These are phyloP conservation scores for Phytophthora agathidicida DNA, from an alignment of 352 stramenopile genomes.

Conservation along the genomic window DNA sequence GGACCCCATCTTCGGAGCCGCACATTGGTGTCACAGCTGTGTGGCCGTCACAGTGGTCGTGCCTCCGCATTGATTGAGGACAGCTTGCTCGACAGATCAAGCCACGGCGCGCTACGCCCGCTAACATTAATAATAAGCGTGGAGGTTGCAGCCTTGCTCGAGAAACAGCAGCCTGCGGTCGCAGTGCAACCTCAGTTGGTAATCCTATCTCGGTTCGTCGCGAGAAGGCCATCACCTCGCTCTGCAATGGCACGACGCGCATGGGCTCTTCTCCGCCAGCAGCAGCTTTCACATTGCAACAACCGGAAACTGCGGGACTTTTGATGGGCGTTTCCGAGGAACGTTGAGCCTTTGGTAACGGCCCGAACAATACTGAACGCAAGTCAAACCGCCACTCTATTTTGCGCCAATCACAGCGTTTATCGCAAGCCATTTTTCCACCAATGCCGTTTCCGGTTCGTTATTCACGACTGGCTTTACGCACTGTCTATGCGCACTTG, in stretches of 20 bases:
- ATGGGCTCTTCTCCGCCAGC: constrained; percentile 15
- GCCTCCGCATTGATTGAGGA: constrained; percentile 6
- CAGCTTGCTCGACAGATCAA: constrained; percentile 3
- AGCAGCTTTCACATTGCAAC: too few relatives aligned
- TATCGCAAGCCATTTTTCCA: constrained; percentile 11
- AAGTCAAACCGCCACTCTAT: constrained; percentile 2
- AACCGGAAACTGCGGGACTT: not conserved
- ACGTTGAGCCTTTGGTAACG: constrained; percentile 10
- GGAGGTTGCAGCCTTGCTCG: not conserved
- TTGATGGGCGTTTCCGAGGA: not conserved
- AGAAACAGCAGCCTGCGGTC: constrained; percentile 6
- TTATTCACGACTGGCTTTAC: constrained; percentile 24
- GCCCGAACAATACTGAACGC: constrained; percentile 5
- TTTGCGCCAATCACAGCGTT: constrained; percentile 16
- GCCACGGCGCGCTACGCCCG: not conserved
- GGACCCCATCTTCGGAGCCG: constrained; percentile 2
- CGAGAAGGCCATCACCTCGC: not conserved
- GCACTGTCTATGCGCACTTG: constrained; percentile 17
- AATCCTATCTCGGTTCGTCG: not conserved
- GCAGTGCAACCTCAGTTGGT: not conserved
- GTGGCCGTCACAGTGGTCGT: constrained; percentile 10
- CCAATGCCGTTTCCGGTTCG: constrained; percentile 11
- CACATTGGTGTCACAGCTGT: constrained; percentile 22
- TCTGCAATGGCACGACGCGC: constrained; percentile 28
- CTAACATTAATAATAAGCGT: not conserved